Conservation (phyloP, 495 filamentous ascomycete species). For the Pseudevernia furfuracea region DNA sequence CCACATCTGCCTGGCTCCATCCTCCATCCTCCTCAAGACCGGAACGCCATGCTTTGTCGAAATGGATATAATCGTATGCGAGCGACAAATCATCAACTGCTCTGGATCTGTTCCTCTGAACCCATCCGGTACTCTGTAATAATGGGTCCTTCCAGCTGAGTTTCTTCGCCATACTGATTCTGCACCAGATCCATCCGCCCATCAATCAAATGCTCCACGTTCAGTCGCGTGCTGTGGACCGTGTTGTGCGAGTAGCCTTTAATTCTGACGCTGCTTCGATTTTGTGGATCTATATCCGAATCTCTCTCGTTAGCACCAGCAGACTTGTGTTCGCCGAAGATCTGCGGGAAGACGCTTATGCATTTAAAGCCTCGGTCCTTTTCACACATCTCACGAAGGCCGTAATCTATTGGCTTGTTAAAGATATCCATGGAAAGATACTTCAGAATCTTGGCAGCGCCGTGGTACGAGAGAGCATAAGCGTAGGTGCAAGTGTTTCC, state of each 20-base stretch:
- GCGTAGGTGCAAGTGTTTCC: constrained; percentile 45
- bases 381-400: constrained; percentile 41
- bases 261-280: constrained; percentile 26
- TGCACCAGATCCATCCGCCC: constrained; percentile 27
- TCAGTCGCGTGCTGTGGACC: constrained; percentile 43
- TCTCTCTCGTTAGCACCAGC: constrained; percentile 34
- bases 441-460: constrained; percentile 45
- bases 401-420: constrained; percentile 40
- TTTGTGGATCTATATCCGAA: constrained; percentile 40
- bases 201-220: constrained; percentile 29
- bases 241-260: constrained; percentile 40
- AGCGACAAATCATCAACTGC: background rate
- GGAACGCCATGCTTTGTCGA: background rate
- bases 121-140: constrained; percentile 13
- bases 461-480: constrained; percentile 47
- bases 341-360: constrained; percentile 39
- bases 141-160: constrained; percentile 12
- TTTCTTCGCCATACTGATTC: constrained; percentile 26
- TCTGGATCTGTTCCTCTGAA: background rate
- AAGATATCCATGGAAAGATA: constrained; percentile 40
- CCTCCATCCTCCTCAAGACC: background rate
- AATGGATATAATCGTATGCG: background rate
- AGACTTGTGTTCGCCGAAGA: constrained; percentile 41
- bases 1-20: background rate
- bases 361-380: constrained; percentile 33